Conservation (phyloP, 2,329 filamentous ascomycete genomes). For the Microdochium nivale region DNA sequence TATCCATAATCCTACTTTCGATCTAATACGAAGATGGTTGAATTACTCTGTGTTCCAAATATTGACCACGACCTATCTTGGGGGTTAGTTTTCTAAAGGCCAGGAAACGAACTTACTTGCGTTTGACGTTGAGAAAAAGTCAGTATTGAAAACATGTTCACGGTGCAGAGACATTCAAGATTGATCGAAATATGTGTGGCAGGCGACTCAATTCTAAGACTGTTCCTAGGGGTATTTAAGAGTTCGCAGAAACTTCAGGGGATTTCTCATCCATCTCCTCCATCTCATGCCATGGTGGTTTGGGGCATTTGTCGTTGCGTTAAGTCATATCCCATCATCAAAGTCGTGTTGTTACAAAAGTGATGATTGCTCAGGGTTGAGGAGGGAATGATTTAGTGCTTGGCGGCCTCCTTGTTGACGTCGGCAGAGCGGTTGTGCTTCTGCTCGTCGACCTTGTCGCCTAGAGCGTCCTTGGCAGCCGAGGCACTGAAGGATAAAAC, state of each 20-base stretch:
- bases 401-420: constrained; percentile 24
- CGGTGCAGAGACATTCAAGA: too few relatives aligned
- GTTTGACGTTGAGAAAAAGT: too few relatives aligned
- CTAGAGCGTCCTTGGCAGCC: constrained; percentile 38
- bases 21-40: too few relatives aligned
- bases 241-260: not conserved
- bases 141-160: not conserved
- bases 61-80: too few relatives aligned
- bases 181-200: not conserved
- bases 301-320: not conserved
- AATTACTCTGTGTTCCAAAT: too few relatives aligned
- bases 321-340: constrained; percentile 12
- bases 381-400: constrained; percentile 18
- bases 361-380: constrained; percentile 1
- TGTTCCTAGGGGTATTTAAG: constrained; percentile 1
- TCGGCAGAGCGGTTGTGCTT: constrained; percentile 23
- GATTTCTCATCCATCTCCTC: not conserved
- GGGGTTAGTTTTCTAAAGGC: too few relatives aligned
- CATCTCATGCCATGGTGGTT: not conserved
- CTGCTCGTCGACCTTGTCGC: constrained; percentile 36
- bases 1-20: too few relatives aligned
- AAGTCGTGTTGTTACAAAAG: constrained; percentile 6
- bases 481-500: constrained; percentile 22
- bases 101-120: too few relatives aligned
- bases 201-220: not conserved